Conservation (phyloP, 345 rosid genomes). For the Salix viminalis region DNA sequence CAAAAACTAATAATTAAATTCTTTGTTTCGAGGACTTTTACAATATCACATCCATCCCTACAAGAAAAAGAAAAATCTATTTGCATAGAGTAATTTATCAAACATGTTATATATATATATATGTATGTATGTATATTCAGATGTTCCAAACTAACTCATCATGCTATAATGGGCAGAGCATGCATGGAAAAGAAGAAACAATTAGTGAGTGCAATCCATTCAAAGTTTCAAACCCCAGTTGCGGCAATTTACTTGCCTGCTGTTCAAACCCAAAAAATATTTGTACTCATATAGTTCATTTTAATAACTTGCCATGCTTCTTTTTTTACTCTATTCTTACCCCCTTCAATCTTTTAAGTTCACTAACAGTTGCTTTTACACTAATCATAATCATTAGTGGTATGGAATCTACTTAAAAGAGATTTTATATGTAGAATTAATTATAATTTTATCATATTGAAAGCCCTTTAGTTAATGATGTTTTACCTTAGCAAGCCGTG, state of each 20-base stretch:
- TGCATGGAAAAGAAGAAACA: neutral
- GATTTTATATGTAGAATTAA: neutral
- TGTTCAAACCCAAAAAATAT: neutral
- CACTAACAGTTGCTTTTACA: neutral
- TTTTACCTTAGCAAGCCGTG: conserved; percentile 82
- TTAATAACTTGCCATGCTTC: neutral
- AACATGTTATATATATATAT: neutral
- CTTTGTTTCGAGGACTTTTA: neutral
- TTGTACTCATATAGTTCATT: neutral
- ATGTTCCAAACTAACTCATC: no score
- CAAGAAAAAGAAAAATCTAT: neutral
- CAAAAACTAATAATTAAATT: neutral
- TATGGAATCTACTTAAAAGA: neutral
- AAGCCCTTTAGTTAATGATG: neutral
- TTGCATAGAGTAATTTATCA: neutral
- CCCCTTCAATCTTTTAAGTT: neutral
- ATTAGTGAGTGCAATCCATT: neutral
- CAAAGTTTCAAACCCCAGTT: neutral
- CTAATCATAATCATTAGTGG: neutral
- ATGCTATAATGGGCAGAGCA: neutral
- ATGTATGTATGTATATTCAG: no score
- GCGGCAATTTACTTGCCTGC: neutral
- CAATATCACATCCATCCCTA: neutral
- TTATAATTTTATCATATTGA: neutral
- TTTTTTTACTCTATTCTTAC: neutral